phyloP scores from a whole-genome alignment of 2,329 filamentous ascomycete genomes.

The Tothia fuscella region DNA sequence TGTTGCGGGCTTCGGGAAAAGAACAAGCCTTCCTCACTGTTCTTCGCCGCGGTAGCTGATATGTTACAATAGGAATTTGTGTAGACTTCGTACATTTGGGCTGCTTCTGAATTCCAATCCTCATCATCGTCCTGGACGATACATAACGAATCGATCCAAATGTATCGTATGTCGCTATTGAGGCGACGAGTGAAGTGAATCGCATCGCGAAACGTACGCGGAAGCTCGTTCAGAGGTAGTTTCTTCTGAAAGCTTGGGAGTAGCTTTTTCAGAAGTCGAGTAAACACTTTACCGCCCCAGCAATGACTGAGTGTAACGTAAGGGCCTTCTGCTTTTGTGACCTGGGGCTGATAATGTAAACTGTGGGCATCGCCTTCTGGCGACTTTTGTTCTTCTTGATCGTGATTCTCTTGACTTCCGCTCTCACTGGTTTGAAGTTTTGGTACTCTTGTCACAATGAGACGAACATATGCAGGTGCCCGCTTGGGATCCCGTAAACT shows the following conservation, averaged over 20 bases:
- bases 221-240: background rate
- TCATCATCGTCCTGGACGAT: constrained; percentile 9
- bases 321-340: background rate
- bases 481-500: too few relatives aligned
- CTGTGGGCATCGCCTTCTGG: too few relatives aligned
- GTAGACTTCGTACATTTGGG: constrained; percentile 8
- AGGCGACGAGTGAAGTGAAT: constrained; percentile 4
- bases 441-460: background rate
- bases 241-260: background rate
- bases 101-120: constrained; percentile 9
- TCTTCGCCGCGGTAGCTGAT: constrained; percentile 1
- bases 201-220: constrained; percentile 9
- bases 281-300: constrained; percentile 1
- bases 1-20: background rate
- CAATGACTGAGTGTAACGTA: constrained; percentile 10
- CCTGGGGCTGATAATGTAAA: too few relatives aligned
- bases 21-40: background rate
- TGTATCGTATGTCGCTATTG: constrained; percentile 7
- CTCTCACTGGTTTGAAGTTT: too few relatives aligned
- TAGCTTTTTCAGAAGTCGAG: background rate
- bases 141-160: constrained; percentile 12
- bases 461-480: too few relatives aligned
- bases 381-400: too few relatives aligned
- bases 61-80: constrained; percentile 8
- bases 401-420: too few relatives aligned